These are phyloP conservation scores for Moesziomyces globuligerus DNA, from an alignment of 1,284 basidiomycete genomes.

Conservation along the genomic window DNA sequence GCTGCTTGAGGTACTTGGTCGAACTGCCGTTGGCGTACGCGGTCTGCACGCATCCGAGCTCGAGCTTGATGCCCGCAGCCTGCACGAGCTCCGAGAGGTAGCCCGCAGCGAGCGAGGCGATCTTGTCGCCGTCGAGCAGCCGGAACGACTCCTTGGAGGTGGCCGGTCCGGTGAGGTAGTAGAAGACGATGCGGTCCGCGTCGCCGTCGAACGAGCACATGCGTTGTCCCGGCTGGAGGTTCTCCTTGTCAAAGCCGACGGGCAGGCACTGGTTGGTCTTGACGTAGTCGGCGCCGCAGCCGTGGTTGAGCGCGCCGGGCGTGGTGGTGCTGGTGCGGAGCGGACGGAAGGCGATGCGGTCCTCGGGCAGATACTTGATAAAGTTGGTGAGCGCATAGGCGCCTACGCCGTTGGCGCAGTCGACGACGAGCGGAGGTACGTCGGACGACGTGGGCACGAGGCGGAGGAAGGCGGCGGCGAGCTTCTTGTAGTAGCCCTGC, in stretches of 20 bases:
- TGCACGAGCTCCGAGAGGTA: constrained; percentile 91
- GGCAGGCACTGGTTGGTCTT: constrained; percentile 75
- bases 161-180: constrained; percentile 72
- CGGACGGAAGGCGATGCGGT: constrained; percentile 48
- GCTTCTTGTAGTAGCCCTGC: constrained; percentile 87
- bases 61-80: constrained; percentile 55
- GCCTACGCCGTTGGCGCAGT: constrained; percentile 98
- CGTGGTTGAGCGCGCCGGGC: constrained; percentile 79
- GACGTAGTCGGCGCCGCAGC: constrained; percentile 95
- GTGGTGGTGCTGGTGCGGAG: constrained; percentile 70
- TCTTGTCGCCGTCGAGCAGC: constrained; percentile 98
- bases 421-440: constrained; percentile 77
- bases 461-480: constrained; percentile 84
- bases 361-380: constrained; percentile 56
- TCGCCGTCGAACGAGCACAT: constrained; percentile 96
- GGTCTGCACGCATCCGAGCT: constrained; percentile 83
- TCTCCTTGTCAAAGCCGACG: constrained; percentile 58
- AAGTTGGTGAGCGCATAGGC: constrained; percentile 69
- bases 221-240: constrained; percentile 73
- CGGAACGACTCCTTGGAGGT: constrained; percentile 81
- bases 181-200: constrained; percentile 96
- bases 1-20: constrained; percentile 76
- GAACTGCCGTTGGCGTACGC: constrained; percentile 98
- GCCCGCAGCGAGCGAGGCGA: constrained; percentile 89
- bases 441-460: constrained; percentile 71